These are phyloP conservation scores for Atkinsonella hypoxylon DNA, from an alignment of 2,329 filamentous ascomycete species.

Conservation along the genomic window DNA sequence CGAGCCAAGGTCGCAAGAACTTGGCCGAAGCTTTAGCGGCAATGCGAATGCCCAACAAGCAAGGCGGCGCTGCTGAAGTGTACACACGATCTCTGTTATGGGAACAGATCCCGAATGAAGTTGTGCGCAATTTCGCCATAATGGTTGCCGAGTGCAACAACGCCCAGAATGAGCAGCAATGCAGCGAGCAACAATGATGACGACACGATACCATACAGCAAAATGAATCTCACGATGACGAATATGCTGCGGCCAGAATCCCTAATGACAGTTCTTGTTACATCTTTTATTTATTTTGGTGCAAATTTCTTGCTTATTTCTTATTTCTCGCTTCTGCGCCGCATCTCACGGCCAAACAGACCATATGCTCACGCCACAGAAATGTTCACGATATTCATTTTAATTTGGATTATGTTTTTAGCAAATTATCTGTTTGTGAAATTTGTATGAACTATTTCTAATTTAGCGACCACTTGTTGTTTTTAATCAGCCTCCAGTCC, in stretches of 20 bases:
- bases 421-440: neutral
- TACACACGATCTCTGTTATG: conserved; percentile 87
- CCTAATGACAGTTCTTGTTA: conserved; percentile 15
- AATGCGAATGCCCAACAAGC: conserved; percentile 61
- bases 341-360: conserved; percentile 3
- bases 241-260: conserved; percentile 14
- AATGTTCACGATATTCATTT: neutral
- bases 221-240: conserved; percentile 24
- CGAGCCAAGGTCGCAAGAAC: conserved; percentile 56
- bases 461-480: neutral
- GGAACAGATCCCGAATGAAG: conserved; percentile 86
- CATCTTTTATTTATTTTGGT: conserved; percentile 5
- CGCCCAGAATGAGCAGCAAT: conserved; percentile 29
- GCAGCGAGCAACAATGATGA: conserved; percentile 31
- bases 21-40: conserved; percentile 69
- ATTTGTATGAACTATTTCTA: neutral
- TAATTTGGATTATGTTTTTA: too few relatives aligned
- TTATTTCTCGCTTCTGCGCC: neutral
- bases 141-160: conserved; percentile 70
- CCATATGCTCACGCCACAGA: conserved; percentile 5
- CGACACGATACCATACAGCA: conserved; percentile 20
- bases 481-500: neutral
- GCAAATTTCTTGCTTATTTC: conserved; percentile 4
- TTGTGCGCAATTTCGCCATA: conserved; percentile 84
- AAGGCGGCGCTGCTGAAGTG: conserved; percentile 64